These are phyloP conservation scores for Diaporthe citri DNA, from an alignment of 2,329 filamentous ascomycete genomes.

Conservation along the genomic window DNA sequence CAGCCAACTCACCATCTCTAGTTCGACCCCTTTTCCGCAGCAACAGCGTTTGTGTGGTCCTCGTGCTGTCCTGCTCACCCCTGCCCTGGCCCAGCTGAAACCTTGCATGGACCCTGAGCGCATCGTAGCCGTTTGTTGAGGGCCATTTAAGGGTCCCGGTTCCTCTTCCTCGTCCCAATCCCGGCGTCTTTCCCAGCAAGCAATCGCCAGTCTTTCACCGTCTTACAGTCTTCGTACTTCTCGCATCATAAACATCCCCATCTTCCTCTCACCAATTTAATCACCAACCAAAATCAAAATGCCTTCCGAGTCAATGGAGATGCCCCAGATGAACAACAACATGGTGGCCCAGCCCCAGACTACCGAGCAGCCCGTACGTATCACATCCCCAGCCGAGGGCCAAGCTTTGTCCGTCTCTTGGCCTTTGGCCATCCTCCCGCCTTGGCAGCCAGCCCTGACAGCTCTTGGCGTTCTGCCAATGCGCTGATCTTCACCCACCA, in stretches of 20 bases:
- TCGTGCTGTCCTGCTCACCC: background rate
- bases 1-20: constrained; percentile 27
- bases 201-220: constrained; percentile 2
- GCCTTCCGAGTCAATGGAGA: constrained; percentile 40
- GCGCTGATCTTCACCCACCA: background rate
- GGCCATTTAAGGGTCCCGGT: constrained; percentile 28
- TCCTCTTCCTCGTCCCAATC: background rate
- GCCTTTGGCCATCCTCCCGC: constrained; percentile 37
- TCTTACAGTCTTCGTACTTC: background rate
- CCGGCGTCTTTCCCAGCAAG: background rate
- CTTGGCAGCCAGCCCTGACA: constrained; percentile 17
- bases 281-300: constrained; percentile 26
- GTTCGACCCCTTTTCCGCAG: constrained; percentile 14
- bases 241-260: background rate
- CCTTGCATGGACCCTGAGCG: constrained; percentile 33
- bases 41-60: background rate
- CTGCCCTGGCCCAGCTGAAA: constrained; percentile 31
- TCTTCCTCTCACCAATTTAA: background rate
- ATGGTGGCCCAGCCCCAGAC: constrained; percentile 42
- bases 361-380: constrained; percentile 46
- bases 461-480: background rate
- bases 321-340: constrained; percentile 34
- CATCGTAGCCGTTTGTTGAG: background rate
- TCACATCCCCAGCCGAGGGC: background rate
- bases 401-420: constrained; percentile 31